Evolutionary conservation across 805 yeast species (phyloP).

Genomic region (Yamadazyma olivae): DNA sequence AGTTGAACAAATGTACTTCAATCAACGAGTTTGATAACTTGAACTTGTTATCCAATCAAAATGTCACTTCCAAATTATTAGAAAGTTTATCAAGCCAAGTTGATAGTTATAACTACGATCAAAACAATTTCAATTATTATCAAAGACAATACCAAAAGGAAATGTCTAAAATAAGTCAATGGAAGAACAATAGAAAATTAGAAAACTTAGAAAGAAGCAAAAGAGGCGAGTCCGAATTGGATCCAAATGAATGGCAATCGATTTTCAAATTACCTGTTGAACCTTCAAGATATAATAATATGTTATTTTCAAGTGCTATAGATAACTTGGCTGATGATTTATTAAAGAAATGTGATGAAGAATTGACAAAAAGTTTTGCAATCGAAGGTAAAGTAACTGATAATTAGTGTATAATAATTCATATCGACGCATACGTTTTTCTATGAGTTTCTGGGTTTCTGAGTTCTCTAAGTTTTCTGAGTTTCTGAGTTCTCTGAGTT

Average conservation of each 20-base stretch:
- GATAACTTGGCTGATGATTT: slow-evolving; percentile 69
- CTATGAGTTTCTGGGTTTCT: neutral
- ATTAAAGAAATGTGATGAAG: slow-evolving; percentile 67
- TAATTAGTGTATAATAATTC: no score
- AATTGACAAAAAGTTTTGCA: slow-evolving; percentile 60
- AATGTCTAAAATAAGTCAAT: slow-evolving; percentile 62
- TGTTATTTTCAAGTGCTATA: slow-evolving; percentile 65
- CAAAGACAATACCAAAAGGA: slow-evolving; percentile 76
- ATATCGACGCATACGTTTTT: neutral
- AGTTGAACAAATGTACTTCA: slow-evolving; percentile 10
- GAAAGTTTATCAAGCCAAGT: slow-evolving; percentile 67
- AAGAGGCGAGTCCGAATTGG: slow-evolving; percentile 51
- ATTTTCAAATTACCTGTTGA: slow-evolving; percentile 67
- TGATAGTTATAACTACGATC: slow-evolving; percentile 74
- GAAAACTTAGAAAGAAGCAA: slow-evolving; percentile 63
- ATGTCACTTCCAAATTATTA: slow-evolving; percentile 45
- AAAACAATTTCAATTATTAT: slow-evolving; percentile 75
- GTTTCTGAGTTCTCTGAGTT: no score
- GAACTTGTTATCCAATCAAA: slow-evolving; percentile 42
- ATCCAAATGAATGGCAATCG: slow-evolving; percentile 64
- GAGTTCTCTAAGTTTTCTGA: no score
- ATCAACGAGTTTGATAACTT: slow-evolving; percentile 33
- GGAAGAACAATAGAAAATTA: slow-evolving; percentile 67
- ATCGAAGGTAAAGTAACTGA: slow-evolving; percentile 44
- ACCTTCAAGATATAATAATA: slow-evolving; percentile 71